phyloP scores from a whole-genome alignment of 179 eudicot species.

The Spergularia azorica region DNA sequence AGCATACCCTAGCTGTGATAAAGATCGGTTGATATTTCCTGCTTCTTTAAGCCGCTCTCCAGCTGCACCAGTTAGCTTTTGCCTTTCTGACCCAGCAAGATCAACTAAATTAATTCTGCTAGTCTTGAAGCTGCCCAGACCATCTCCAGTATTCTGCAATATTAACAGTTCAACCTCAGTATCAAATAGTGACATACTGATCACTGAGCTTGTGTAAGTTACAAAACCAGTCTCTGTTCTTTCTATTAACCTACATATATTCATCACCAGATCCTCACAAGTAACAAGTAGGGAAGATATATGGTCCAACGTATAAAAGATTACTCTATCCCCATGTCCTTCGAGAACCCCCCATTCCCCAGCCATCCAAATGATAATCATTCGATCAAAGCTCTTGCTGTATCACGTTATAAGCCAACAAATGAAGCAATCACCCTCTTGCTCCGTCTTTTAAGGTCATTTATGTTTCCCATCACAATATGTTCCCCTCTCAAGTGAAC shows the following conservation, averaged over 20 bases:
- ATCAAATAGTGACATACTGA: not conserved
- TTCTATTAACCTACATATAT: not conserved
- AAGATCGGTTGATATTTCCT: conserved; percentile 89
- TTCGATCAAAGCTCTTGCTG: no score
- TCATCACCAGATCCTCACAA: not conserved
- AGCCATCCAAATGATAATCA: no score
- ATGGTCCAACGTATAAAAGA: not conserved
- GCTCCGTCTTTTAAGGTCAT: no score
- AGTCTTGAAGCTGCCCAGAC: conserved; percentile 75
- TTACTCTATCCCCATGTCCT: no score
- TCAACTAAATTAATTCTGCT: conserved; percentile 95
- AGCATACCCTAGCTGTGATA: conserved; percentile 94
- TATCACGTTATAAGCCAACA: no score
- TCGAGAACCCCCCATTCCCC: no score
- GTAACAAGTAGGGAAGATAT: not conserved
- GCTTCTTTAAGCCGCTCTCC: conserved; percentile 99
- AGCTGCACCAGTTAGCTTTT: conserved; percentile 95
- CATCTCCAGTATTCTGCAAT: conserved; percentile 72
- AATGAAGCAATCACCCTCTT: no score
- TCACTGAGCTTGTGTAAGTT: not conserved
- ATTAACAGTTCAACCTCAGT: conserved; percentile 23
- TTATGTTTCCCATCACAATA: no score
- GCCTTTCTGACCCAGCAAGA: conserved; percentile 99
- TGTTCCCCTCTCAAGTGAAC: no score
- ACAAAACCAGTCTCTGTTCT: not conserved